Evolutionary conservation across 257 asterid species (phyloP), one percentile per base, ranked within the genome.

Genomic region (Datura wrightii): DNA sequence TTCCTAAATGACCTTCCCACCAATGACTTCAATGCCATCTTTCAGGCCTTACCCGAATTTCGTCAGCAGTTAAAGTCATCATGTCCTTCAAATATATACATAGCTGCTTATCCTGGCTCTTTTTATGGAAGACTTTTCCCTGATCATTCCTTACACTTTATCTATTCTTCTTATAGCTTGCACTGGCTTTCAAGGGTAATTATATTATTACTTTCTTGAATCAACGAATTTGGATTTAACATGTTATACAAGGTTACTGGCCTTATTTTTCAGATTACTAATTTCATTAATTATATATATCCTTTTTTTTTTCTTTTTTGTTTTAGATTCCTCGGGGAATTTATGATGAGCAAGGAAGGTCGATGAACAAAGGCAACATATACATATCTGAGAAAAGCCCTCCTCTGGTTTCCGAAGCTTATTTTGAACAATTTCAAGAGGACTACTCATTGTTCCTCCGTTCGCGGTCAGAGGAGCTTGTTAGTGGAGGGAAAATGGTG

Each of bases 121-220:
- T 96, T 96, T 86, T 96, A 96, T 83, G 98, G 97, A 5, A 89
- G 97, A 41, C 80, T 96, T 19, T 94, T 96, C 52, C 99, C 99
- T 0, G 88, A 92, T 55, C 60, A 87, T 4, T 86, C 86, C 86
- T 86, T 94, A 92, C 97, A 94, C 87, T 92, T 93, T 59, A 80
- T 94, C 7, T 94, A 93, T 84, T 92, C 99, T 36, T 92, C 97
- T 71, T 89, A 92, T 91, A 92, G 98, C 76, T 87, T 96, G 87
- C 99, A 96, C 86, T 96, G 98, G 99, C 89, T 96, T 14, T 94
- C 99, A 71, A 93, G 55, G 92, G 98, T 95, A 1, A 50, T 55
- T 84, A 46, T 10, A 6, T 46, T 46, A 9, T 19, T 59, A 3
- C 24, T 1, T 58, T 18, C 31, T 19, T 59, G 36, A n/a, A n/a